Evolutionary conservation across 176 grass and related monocot species (phyloP), one percentile per base, ranked within the genome.

Genomic region (Musa itinerans): DNA sequence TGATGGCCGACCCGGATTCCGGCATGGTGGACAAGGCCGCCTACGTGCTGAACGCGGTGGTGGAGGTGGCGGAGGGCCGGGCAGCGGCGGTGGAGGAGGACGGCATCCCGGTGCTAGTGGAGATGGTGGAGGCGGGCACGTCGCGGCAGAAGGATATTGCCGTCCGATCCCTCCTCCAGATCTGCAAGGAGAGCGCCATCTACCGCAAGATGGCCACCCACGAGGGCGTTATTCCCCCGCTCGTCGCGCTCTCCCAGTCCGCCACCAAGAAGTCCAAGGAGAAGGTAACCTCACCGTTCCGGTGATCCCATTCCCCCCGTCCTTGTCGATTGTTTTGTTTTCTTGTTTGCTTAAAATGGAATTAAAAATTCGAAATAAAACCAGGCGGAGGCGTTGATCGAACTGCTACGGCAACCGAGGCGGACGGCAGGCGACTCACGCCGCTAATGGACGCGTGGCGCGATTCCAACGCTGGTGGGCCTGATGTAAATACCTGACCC

Each of bases 1-100:
- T 69, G 43, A 69, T 69, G 67, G 67, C 67, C 7, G 67, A 69
- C 27, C 26, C 67, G 67, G 67, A 10, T 26, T 69, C 67, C 24
- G 67, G 67, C 3, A 69, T 69, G 67, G 67, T 69, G 43, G 67
- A 69, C 67, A 69, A 69, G 67, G 67, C 67, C 1, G 67, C 27
- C 3, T 69, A 69, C 67, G 27, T 69, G 67, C 67, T 69, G 27
- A 27, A 50, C 67, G 48, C 67, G 7, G 29, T 69, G 29, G 34
- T 69, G 67, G 29, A 16, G 67, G 43, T 69, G 67, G 29, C 67
- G 8, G 67, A 69, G 67, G 67, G 67, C 8, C 27, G 67, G 27
- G 43, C 29, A 34, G 34, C 26, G 67, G 34, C 34, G 27, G 67
- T 69, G 17, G 67, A 27, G 8, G 67, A 69, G 17, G 16, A n/a